Evolutionary conservation across 176 grass and related monocot species (phyloP).

Genomic region (Oryza officinalis): DNA sequence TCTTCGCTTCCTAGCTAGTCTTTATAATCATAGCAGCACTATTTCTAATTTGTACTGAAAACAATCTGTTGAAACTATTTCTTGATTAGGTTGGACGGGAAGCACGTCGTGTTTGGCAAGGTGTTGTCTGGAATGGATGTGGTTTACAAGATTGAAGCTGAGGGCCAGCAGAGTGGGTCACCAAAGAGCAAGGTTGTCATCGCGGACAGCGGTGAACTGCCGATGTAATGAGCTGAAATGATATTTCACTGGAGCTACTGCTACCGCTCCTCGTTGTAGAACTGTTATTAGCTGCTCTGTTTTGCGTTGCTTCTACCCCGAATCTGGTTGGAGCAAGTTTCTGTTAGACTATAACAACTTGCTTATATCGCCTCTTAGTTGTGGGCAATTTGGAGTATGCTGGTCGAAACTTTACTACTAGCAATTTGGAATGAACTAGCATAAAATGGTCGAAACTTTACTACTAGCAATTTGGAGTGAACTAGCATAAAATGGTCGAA

Average conservation of each 20-base stretch:
- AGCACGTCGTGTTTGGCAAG: slow-evolving; percentile 97
- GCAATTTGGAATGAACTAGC: too few species aligned
- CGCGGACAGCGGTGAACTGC: slow-evolving; percentile 76
- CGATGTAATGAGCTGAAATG: slow-evolving; percentile 45
- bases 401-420: background rate
- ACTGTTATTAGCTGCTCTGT: slow-evolving; percentile 15
- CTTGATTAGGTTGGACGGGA: slow-evolving; percentile 80
- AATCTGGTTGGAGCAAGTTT: background rate
- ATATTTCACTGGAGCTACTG: background rate
- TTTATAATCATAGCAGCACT: background rate
- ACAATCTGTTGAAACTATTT: background rate
- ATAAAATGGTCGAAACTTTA: too few species aligned
- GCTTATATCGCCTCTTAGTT: background rate
- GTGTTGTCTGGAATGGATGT: slow-evolving; percentile 98
- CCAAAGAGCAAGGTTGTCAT: slow-evolving; percentile 86
- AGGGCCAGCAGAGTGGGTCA: slow-evolving; percentile 71
- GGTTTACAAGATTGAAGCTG: slow-evolving; percentile 94
- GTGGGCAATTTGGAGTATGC: background rate
- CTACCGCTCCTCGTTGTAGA: background rate
- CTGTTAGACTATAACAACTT: slow-evolving; percentile 25
- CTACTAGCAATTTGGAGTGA: background rate
- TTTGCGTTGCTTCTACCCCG: background rate
- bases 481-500: too few species aligned
- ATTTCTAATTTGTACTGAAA: background rate
- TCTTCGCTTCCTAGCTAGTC: background rate